Conservation (phyloP, 805 yeast species). For the Ogataea haglerorum region DNA sequence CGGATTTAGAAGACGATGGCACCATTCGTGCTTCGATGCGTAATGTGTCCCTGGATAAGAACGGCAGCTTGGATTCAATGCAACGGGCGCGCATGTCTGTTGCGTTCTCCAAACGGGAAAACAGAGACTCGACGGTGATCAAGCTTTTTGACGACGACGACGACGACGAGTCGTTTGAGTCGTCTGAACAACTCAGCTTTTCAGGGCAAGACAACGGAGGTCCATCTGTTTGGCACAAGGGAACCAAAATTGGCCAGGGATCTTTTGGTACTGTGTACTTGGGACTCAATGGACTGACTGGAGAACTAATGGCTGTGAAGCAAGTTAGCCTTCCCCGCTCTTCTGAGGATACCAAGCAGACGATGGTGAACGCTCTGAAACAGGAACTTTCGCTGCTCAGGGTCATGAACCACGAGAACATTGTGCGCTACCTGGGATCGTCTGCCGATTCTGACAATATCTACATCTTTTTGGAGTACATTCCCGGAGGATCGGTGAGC, state of each 20-base stretch:
- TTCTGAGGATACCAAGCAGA: constrained; percentile 29
- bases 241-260: constrained; percentile 91
- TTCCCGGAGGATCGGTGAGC: constrained; percentile 47
- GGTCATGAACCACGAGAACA: constrained; percentile 83
- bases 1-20: constrained; percentile 2
- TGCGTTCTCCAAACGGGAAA: constrained; percentile 16
- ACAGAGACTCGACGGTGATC: constrained; percentile 39
- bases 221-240: constrained; percentile 86
- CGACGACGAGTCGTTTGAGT: constrained; percentile 33
- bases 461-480: constrained; percentile 67
- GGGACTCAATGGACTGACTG: constrained; percentile 88
- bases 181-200: constrained; percentile 38
- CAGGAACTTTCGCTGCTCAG: constrained; percentile 76
- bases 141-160: constrained; percentile 44
- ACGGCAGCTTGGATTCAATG: constrained; percentile 6
- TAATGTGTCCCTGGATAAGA: constrained; percentile 1
- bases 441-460: constrained; percentile 66
- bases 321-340: constrained; percentile 69
- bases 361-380: constrained; percentile 75
- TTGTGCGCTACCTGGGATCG: constrained; percentile 89
- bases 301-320: constrained; percentile 96
- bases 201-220: constrained; percentile 44
- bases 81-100: constrained; percentile 21
- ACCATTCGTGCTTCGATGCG: constrained; percentile 5
- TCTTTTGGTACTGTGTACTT: constrained; percentile 91